A percentile compares a stretch with the other conserved stretches of the same genome.
These are phyloP conservation scores for Clonostachys sp. DNA, from an alignment of 2,329 filamentous ascomycete genomes.

Conservation along the genomic window DNA sequence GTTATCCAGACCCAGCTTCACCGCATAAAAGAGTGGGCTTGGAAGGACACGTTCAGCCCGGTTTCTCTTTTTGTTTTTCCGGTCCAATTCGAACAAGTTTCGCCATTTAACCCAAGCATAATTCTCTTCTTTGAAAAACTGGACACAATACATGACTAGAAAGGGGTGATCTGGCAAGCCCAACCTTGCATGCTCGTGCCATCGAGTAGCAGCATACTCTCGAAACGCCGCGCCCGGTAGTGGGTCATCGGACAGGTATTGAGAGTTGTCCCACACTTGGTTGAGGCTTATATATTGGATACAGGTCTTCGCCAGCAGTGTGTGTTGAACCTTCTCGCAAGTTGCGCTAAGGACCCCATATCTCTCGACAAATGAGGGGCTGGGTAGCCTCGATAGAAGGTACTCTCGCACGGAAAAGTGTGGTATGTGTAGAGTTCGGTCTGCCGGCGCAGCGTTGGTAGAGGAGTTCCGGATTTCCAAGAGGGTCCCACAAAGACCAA, in stretches of 20 bases:
- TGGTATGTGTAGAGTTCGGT: background rate
- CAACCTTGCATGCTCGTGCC: background rate
- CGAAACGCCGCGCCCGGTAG: background rate
- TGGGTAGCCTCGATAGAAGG: background rate
- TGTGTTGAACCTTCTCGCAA: background rate
- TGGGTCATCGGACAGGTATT: background rate
- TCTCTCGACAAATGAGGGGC: background rate
- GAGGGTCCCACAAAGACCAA: slow-evolving; percentile 18
- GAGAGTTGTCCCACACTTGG: background rate
- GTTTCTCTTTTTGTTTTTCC: background rate
- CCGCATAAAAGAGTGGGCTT: background rate
- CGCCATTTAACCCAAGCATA: background rate
- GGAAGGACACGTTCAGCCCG: background rate
- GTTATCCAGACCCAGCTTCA: background rate
- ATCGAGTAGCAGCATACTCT: background rate
- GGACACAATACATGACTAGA: no score
- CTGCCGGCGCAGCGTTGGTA: accelerated
- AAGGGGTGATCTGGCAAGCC: background rate
- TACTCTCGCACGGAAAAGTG: background rate
- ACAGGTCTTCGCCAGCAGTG: background rate
- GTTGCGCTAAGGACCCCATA: background rate
- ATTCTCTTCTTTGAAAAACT: background rate
- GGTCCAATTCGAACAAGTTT: background rate
- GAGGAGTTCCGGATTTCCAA: slow-evolving; percentile 12
- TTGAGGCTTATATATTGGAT: background rate